Evolutionary conservation across 179 eudicot genomes (phyloP).

Genomic region (Heliamphora ciliata): DNA sequence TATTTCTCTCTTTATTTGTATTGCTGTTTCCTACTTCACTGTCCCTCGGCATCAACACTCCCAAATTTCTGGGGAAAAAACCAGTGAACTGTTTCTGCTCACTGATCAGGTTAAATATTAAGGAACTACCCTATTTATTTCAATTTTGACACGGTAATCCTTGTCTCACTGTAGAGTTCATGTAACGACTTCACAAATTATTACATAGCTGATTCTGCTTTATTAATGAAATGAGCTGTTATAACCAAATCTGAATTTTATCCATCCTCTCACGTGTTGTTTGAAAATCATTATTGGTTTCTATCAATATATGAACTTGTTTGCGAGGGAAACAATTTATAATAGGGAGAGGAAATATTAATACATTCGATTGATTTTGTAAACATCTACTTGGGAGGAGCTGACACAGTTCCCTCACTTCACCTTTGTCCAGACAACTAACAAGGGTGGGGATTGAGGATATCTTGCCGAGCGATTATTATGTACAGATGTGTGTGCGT

Average conservation of each 20-base stretch:
- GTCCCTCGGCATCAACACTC: neutral
- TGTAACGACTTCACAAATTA: neutral
- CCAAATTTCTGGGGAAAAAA: neutral
- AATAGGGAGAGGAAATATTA: too few relatives aligned
- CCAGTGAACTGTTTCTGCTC: neutral
- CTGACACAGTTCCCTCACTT: neutral
- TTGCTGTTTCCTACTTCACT: neutral
- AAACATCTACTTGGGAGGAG: too few relatives aligned
- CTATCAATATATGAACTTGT: too few relatives aligned
- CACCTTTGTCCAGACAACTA: neutral
- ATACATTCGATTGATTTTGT: too few relatives aligned
- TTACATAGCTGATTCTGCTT: neutral
- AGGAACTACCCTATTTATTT: too few relatives aligned
- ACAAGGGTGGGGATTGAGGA: neutral
- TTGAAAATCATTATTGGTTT: too few relatives aligned
- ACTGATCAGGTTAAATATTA: neutral
- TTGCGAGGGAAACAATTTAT: too few relatives aligned
- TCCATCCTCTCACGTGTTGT: too few relatives aligned
- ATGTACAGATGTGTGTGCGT: neutral
- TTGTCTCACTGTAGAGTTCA: neutral
- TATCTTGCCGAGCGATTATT: neutral
- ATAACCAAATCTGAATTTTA: neutral
- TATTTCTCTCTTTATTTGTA: too few relatives aligned
- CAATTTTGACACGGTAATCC: neutral
- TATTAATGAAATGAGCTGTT: neutral